Evolutionary conservation across 2,329 filamentous ascomycete genomes (phyloP), one percentile per base, ranked within the genome.

Genomic region (Cladobotryum protrusum): DNA sequence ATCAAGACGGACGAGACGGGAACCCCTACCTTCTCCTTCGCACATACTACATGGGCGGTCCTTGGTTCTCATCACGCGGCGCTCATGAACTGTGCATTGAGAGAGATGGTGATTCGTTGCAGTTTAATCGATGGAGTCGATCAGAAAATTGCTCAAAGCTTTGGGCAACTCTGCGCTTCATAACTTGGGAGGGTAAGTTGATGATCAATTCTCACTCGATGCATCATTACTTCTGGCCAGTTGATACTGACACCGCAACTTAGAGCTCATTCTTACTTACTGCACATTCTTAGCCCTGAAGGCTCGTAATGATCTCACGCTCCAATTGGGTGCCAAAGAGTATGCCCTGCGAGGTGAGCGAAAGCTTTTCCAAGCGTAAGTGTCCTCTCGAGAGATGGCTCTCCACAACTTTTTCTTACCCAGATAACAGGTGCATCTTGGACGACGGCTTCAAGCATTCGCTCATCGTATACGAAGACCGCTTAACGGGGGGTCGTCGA

Each of bases 241-340:
- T 18, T 8, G 14, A 18, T 15, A 40, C 39, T 34, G n/a, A 13
- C 45, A 37, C 36, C 13, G 17, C 11, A 15, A 9, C 33, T 32
- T 47, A 83, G 81, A 82, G 61, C 72, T 83, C 65, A 75, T 81
- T 2, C 68, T 84, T 1, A 78, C 82, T 54, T 77, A 83, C 57
- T 78, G 73, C 56, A 73, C 75, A 0, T 83, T 84, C 56, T 63
- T 81, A 14, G 73, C 75, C 1, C 69, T 83, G 48, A 83, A 83
- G 58, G 70, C 72, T 13, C 69, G 73, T 2, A 79, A 75, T 52
- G 61, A 60, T 12, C 60, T 73, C 40, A 78, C 75, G 0, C 44
- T 73, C 7, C 62, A 66, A 9, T 59, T 81, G 15, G 62, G 69
- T 34, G 67, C 70, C 2, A 64, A 68, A 7, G 79, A 83, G 51